phyloP scores from a whole-genome alignment of 306 rosid genomes.

The Rubus parviflorus region DNA sequence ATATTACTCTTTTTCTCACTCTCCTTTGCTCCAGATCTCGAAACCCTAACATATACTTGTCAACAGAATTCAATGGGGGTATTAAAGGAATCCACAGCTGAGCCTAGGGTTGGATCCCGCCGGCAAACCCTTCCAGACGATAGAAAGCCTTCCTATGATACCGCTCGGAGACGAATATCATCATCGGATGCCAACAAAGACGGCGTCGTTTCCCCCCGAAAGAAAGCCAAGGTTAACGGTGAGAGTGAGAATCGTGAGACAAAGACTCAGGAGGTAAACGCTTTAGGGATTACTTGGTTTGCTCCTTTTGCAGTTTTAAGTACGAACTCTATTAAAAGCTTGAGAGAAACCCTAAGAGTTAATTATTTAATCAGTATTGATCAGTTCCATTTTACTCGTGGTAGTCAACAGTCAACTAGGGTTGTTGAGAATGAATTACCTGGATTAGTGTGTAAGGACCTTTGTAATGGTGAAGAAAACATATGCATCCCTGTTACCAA shows the following conservation, averaged over 20 bases:
- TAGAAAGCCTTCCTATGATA: background rate
- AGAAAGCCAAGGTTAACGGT: background rate
- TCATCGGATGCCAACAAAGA: background rate
- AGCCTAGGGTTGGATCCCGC: conserved; percentile 14
- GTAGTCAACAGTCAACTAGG: background rate
- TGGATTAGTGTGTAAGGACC: conserved; percentile 29
- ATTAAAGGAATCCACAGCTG: background rate
- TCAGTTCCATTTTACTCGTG: conserved; percentile 31
- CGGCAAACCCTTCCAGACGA: background rate
- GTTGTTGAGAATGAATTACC: conserved; percentile 22
- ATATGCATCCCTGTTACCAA: conserved; percentile 22
- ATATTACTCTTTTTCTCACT: background rate
- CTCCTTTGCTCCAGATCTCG: background rate
- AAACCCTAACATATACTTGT: too few species aligned
- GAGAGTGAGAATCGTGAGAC: background rate
- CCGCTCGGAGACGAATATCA: conserved; percentile 2
- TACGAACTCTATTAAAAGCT: background rate
- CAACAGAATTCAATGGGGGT: conserved; percentile 1
- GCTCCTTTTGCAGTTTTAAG: background rate
- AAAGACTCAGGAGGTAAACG: background rate
- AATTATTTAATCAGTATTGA: background rate
- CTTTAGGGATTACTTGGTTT: background rate
- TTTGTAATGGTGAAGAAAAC: conserved; percentile 26
- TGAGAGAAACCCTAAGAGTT: background rate
- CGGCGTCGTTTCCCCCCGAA: background rate